These are phyloP conservation scores for Trematosphaeria pertusa DNA, from an alignment of 2,329 filamentous ascomycete genomes.

Conservation along the genomic window DNA sequence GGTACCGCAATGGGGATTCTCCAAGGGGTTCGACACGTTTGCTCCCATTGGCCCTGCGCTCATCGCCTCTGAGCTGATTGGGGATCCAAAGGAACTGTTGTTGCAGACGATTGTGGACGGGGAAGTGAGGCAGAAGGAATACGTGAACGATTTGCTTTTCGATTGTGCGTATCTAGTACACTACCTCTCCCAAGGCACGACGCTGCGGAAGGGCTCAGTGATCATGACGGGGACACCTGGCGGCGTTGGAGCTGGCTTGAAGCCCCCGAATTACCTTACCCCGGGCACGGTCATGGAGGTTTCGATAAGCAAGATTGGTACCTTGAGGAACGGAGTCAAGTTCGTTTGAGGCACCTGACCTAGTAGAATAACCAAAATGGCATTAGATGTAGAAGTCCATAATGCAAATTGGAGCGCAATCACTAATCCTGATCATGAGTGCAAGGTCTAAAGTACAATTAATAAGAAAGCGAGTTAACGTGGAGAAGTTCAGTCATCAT, in stretches of 20 bases:
- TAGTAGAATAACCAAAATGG: neutral
- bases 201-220: conserved; percentile 51
- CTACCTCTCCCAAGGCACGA: conserved; percentile 50
- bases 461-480: neutral
- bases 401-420: neutral
- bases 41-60: conserved; percentile 61
- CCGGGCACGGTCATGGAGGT: conserved; percentile 24
- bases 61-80: conserved; percentile 50
- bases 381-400: neutral
- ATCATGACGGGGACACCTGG: conserved; percentile 57
- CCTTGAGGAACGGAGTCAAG: conserved; percentile 7
- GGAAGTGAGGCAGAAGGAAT: conserved; percentile 52
- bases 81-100: conserved; percentile 53
- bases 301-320: conserved; percentile 24
- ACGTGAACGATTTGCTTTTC: conserved; percentile 53
- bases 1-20: conserved; percentile 63
- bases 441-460: neutral
- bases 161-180: conserved; percentile 51
- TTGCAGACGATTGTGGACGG: conserved; percentile 56
- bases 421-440: neutral
- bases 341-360: neutral
- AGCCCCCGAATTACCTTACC: conserved; percentile 31
- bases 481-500: neutral
- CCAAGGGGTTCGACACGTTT: conserved; percentile 62
- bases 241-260: conserved; percentile 45